Evolutionary conservation across 2,329 filamentous ascomycete species (phyloP), one percentile per base, ranked within the genome.

Genomic region (Coniochaeta hoffmannii): DNA sequence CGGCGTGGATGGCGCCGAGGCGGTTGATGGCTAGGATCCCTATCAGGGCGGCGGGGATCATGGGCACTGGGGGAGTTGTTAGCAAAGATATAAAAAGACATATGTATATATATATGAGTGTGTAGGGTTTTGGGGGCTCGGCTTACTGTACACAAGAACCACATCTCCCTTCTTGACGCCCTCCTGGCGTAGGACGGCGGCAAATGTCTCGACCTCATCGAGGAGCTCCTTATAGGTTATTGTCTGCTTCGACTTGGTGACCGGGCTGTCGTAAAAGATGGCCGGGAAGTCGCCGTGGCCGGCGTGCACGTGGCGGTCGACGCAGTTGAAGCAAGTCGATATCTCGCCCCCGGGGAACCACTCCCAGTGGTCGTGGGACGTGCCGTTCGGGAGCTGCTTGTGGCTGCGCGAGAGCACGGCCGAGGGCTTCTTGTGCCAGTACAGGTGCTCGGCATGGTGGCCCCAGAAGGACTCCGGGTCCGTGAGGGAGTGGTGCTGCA

Each of bases 261-360:
- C 91, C 2, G 92, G 90, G 61, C 88, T 93, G 68, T 97, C 92
- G 78, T 89, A 97, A 63, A 88, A 83, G 56, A 97, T 88, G 22
- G 92, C 93, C 0, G 86, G 78, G 52, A 80, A 74, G 49, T 87
- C 78, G 14, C 91, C 91, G 61, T 86, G 77, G n/a, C 92, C 90
- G 6, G 82, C 83, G 34, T 81, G 73, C n/a, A 97, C 90, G 71
- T 97, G 92, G 14, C 92, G 80, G 70, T 96, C 91, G 14, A 97
- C 76, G 67, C 90, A 95, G 69, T 97, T 97, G 76, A 90, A 96
- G 62, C 88, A 90, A 0, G 90, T 96, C 36, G 88, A 94, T 62
- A 97, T 89, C 73, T 94, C 85, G 59, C 92, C 93, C 59, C 85
- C 89, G 0, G 89, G 83, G 63, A 96, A 97, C 93, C 93, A 97